Conservation (phyloP, 2,329 filamentous ascomycete species). For the Sporothrix globosa region DNA sequence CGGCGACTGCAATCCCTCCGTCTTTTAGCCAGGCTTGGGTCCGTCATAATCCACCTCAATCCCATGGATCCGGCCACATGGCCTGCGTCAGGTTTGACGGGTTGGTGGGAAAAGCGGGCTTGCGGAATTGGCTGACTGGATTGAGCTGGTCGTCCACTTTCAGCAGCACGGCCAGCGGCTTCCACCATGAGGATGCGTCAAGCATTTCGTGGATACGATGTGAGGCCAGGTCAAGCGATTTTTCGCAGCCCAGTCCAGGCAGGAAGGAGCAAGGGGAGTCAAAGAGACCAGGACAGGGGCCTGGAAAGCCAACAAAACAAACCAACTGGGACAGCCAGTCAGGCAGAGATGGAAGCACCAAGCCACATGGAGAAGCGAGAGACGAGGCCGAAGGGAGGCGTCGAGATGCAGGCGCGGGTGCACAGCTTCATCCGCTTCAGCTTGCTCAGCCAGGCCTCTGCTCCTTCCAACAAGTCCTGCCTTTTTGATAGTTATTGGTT, state of each 20-base stretch:
- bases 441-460: constrained; percentile 15
- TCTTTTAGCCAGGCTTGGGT: constrained; percentile 14
- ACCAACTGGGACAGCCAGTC: neutral
- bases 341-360: constrained; percentile 19
- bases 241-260: neutral
- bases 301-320: neutral
- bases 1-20: constrained; percentile 17
- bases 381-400: constrained; percentile 13
- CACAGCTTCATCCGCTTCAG: constrained; percentile 28
- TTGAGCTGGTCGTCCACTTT: neutral
- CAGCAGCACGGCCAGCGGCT: neutral
- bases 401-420: constrained; percentile 3
- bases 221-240: neutral
- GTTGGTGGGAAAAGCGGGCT: constrained; percentile 6
- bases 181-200: constrained; percentile 2
- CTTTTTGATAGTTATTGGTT: neutral
- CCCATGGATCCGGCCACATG: constrained; percentile 41
- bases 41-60: constrained; percentile 1
- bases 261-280: neutral
- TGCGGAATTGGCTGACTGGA: constrained; percentile 28
- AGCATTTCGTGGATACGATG: neutral
- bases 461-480: neutral
- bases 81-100: constrained; percentile 39
- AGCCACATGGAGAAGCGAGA: constrained; percentile 8
- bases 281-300: constrained; percentile 7